Evolutionary conservation across 139 green algal genomes (phyloP), one percentile per base, ranked within the genome.

Genomic region (Yamagishiella unicocca): DNA sequence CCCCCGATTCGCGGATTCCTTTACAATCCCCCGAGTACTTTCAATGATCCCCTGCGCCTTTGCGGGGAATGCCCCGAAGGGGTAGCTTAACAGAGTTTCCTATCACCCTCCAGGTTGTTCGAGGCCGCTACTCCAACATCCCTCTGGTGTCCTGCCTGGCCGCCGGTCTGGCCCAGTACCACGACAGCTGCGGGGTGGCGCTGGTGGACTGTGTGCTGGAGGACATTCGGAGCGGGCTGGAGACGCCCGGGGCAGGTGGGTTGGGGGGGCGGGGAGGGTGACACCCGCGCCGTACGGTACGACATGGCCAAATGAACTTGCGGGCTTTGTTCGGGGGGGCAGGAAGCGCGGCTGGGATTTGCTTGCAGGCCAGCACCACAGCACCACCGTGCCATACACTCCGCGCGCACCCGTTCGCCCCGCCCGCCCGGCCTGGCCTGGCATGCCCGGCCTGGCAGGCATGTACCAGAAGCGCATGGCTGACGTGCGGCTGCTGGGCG

Each of bases 401-500:
- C n/a, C n/a, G n/a, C n/a, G n/a, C n/a, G n/a, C n/a, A n/a, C n/a
- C n/a, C n/a, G n/a, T 40, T 8, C n/a, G 9, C 64, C 71, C 71
- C 27, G 42, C 27, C 42, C 71, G 25, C 71, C 17, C 6, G 22
- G 19, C 10, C 71, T 40, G 4, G 27, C 82, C 14, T 74, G 38
- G 25, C 43, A 21, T 29, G 2, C 71, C 82, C 14, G 74, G 50
- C 31, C 37, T 31, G 4, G 19, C 79, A 79, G 94, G 93, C 42
- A 77, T 90, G 12, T 97, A 99, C 90, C 97, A 99, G 92, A 92
- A 94, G 66, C 91, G 97, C 53, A 87, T 99, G 70, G 94, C 96
- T 2, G 79, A 93, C 43, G 89, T 98, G 42, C 89, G 93, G 53
- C 89, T 99, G 71, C 93, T 99, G 84, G 97, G 95, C 10, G 97